A percentile compares a stretch with the other conserved stretches of the same genome.
These are phyloP conservation scores for Geotrichum phurueaensis DNA, from an alignment of 1,139 yeast species.

Conservation along the genomic window DNA sequence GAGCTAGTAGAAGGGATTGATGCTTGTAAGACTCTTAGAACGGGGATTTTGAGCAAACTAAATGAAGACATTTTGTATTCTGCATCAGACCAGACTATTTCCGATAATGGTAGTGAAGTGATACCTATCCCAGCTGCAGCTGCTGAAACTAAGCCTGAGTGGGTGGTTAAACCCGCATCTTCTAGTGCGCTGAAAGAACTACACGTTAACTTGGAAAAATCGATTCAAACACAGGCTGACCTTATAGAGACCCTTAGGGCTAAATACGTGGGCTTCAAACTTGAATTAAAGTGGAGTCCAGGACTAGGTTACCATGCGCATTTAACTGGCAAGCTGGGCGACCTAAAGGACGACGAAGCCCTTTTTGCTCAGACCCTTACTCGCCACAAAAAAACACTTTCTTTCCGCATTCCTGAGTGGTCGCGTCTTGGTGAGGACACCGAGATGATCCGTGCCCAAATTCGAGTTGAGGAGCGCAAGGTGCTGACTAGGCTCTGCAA, in stretches of 20 bases:
- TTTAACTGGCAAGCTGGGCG: slow-evolving; percentile 19
- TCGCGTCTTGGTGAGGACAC: slow-evolving; percentile 29
- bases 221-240: slow-evolving; percentile 4
- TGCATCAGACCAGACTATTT: slow-evolving; percentile 10
- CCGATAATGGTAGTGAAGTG: not conserved
- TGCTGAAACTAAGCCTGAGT: slow-evolving; percentile 5
- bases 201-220: slow-evolving; percentile 16
- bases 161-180: slow-evolving; percentile 24
- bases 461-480: slow-evolving; percentile 18
- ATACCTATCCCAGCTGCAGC: slow-evolving; percentile 25
- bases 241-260: slow-evolving; percentile 23
- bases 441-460: slow-evolving; percentile 26
- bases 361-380: slow-evolving; percentile 23
- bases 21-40: slow-evolving; percentile 24
- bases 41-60: slow-evolving; percentile 29
- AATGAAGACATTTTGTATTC: slow-evolving; percentile 30
- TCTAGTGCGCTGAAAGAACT: slow-evolving; percentile 26
- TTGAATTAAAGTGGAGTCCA: slow-evolving; percentile 35
- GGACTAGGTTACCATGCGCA: slow-evolving; percentile 32
- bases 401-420: slow-evolving; percentile 29
- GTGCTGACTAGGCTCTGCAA: slow-evolving; percentile 14
- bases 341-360: slow-evolving; percentile 13
- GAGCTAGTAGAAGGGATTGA: slow-evolving; percentile 21
- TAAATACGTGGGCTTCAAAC: slow-evolving; percentile 21
- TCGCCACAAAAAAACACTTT: slow-evolving; percentile 26